Evolutionary conservation across 257 asterid species (phyloP), one percentile per base, ranked within the genome.

Genomic region (Marsdenia floribunda): DNA sequence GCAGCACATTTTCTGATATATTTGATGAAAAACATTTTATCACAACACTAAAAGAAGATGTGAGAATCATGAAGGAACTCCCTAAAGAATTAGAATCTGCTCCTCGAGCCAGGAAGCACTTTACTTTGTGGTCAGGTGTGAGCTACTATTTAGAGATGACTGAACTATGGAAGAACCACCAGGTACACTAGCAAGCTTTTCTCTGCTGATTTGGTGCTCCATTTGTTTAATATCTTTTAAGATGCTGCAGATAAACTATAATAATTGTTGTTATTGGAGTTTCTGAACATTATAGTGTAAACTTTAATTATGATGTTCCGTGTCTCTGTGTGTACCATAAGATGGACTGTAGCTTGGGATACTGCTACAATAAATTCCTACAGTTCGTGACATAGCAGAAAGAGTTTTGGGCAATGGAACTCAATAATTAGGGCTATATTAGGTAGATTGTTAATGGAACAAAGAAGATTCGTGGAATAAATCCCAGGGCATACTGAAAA

Each of bases 51-150:
- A 82, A 73, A 82, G 89, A 78, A 76, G 99, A 94, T 70, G 90
- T 94, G 76, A 89, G 87, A 81, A 83, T 94, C 76, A 79, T 90
- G 81, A 89, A 84, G 81, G 96, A 87, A 85, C 91, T 94, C 83
- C 97, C 99, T 47, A 83, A 85, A 86, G 97, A 88, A 76, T 6
- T 94, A 70, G 89, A 92, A 87, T 83, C 96, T 76, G 71, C 79
- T 71, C 92, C 96, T 76, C 92, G 96, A 77, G 95, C 91, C 70
- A 90, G 99, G 88, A 94, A 94, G 85, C 99, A 92, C 83, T 92
- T 92, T 78, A 85, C 96, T 29, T 88, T 92, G 52, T 94, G 99
- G 99, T 82, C 93, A 75, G 78, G 96, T 79, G 70, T 85, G 83
- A 78, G 96, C 84, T 94, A 94, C 80, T 94, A 92, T 72, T 91